Conservation (phyloP, 2,329 filamentous ascomycete species). For the Grosmannia clavigera region DNA sequence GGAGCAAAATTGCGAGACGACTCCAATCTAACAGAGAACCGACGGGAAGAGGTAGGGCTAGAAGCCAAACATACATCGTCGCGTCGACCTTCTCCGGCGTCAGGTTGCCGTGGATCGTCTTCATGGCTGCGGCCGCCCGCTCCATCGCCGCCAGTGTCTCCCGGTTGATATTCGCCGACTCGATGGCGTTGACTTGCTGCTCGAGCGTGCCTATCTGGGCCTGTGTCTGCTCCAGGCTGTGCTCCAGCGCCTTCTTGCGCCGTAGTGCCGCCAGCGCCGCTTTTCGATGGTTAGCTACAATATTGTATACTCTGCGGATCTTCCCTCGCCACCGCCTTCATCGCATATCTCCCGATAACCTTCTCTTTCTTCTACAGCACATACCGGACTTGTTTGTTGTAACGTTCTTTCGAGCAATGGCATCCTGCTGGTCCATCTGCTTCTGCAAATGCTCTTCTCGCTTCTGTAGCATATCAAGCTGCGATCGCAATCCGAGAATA, state of each 20-base stretch:
- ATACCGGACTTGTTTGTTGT: constrained; percentile 81
- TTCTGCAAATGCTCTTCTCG: constrained; percentile 80
- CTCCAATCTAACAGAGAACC: neutral
- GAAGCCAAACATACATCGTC: constrained; percentile 55
- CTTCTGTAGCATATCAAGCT: constrained; percentile 97
- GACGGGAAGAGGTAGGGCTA: neutral
- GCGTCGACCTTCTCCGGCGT: constrained; percentile 91
- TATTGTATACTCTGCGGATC: neutral
- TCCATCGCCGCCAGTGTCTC: constrained; percentile 93
- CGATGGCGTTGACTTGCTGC: constrained; percentile 91
- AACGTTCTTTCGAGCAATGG: constrained; percentile 78
- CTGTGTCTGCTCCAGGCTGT: constrained; percentile 79
- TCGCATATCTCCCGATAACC: neutral
- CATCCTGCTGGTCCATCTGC: constrained; percentile 88
- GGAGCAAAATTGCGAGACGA: neutral
- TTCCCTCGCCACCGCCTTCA: constrained; percentile 16
- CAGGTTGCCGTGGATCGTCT: constrained; percentile 78
- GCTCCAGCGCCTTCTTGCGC: constrained; percentile 90
- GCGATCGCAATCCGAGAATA: constrained; percentile 74
- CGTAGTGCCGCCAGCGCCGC: constrained; percentile 81
- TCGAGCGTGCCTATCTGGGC: constrained; percentile 87
- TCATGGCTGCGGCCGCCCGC: constrained; percentile 81
- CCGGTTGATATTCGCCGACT: constrained; percentile 97
- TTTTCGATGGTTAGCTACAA: constrained; percentile 25
- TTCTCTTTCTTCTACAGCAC: neutral